Evolutionary conservation across 1,284 basidiomycete genomes (phyloP).

Genomic region (Cryptococcus amylolentus): DNA sequence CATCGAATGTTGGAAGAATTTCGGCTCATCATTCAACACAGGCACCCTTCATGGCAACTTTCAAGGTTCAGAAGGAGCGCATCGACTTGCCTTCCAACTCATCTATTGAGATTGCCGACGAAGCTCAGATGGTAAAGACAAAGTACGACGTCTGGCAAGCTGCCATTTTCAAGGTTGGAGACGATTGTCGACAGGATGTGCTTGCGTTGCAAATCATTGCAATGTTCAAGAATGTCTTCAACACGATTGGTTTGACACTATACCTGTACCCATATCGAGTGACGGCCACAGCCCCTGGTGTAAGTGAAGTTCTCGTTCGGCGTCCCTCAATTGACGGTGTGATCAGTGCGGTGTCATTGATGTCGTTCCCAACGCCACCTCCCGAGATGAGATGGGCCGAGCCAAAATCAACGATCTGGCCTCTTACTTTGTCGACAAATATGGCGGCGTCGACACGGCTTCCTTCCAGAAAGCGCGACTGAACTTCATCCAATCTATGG

Average conservation of each 20-base stretch:
- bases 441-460: slow-evolving; percentile 82
- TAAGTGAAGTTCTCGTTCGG: slow-evolving; percentile 51
- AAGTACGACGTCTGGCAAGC: slow-evolving; percentile 93
- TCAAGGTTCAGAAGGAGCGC: slow-evolving; percentile 87
- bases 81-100: slow-evolving; percentile 50
- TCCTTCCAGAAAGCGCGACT: slow-evolving; percentile 89
- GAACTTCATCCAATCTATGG: slow-evolving; percentile 99
- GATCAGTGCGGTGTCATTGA: slow-evolving; percentile 95
- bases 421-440: slow-evolving; percentile 92
- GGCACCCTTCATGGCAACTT: slow-evolving; percentile 99
- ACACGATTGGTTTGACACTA: slow-evolving; percentile 74
- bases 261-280: slow-evolving; percentile 97
- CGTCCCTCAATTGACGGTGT: neutral
- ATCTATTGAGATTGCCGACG: slow-evolving; percentile 30
- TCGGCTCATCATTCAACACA: slow-evolving; percentile 36
- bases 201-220: slow-evolving; percentile 95
- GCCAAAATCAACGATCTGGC: slow-evolving; percentile 95
- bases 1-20: neutral
- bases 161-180: slow-evolving; percentile 99
- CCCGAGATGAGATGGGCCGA: slow-evolving; percentile 98
- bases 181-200: slow-evolving; percentile 97
- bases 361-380: slow-evolving; percentile 96
- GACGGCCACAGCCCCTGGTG: slow-evolving; percentile 92
- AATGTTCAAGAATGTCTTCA: slow-evolving; percentile 99
- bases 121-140: slow-evolving; percentile 54